Percentiles rank a stretch among this genome's conserved stretches.
phyloP scores from a whole-genome alignment of 2,329 filamentous ascomycete species.

The Colletotrichum echinochloae region DNA sequence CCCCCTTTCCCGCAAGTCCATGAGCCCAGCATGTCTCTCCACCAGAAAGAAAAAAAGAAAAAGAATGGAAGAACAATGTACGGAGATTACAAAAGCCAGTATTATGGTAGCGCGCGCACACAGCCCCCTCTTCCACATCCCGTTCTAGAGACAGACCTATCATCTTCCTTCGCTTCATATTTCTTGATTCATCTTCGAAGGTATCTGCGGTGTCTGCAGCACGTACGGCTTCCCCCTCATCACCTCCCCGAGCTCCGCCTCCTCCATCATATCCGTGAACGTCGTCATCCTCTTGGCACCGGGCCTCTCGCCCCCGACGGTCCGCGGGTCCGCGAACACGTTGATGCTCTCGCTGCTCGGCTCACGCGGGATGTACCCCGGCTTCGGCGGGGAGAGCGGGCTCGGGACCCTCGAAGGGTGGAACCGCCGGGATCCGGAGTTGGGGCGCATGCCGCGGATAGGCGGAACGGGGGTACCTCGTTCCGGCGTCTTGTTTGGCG shows the following conservation, averaged over 20 bases:
- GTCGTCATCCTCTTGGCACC: slow-evolving; percentile 53
- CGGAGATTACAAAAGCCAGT: slow-evolving; percentile 17
- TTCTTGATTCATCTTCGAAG: not conserved
- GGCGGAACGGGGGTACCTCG: slow-evolving; percentile 44
- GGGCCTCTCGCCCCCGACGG: slow-evolving; percentile 49
- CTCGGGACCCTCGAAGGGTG: slow-evolving; percentile 39
- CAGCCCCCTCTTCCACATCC: not conserved
- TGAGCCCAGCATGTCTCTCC: slow-evolving; percentile 1
- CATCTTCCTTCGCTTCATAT: not conserved
- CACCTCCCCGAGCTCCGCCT: slow-evolving; percentile 57
- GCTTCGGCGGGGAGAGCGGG: slow-evolving; percentile 46
- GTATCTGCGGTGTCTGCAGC: slow-evolving; percentile 44
- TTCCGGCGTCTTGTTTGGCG: slow-evolving; percentile 6
- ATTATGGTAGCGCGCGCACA: not conserved
- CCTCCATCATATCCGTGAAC: slow-evolving; percentile 66
- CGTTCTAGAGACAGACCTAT: not conserved
- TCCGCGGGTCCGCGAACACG: slow-evolving; percentile 63
- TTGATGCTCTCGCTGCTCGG: slow-evolving; percentile 64
- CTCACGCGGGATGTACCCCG: slow-evolving; percentile 52
- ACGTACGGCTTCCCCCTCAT: slow-evolving; percentile 58
- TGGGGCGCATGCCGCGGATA: slow-evolving; percentile 54
- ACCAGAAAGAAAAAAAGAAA: not conserved
- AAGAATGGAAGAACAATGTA: slow-evolving; percentile 14
- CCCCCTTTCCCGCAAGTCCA: not conserved
- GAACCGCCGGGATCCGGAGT: slow-evolving; percentile 38